Evolutionary conservation across 805 yeast genomes (phyloP).

Genomic region (Alloascoidea africana): DNA sequence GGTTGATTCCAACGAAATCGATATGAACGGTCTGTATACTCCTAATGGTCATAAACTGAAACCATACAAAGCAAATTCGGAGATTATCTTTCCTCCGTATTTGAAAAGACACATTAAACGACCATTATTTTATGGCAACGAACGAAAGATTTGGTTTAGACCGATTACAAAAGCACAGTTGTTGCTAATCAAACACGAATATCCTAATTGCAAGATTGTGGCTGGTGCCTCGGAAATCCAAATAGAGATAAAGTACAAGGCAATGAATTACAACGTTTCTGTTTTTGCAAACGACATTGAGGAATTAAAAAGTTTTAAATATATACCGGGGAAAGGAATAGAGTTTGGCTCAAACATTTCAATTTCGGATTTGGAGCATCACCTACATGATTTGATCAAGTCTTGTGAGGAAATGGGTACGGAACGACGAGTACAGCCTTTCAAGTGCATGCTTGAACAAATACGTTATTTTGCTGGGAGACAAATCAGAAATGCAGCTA

Average conservation of each 20-base stretch:
- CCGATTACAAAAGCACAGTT: constrained; percentile 25
- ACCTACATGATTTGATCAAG: constrained; percentile 12
- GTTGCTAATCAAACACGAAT: constrained; percentile 17
- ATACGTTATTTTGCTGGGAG: constrained; percentile 32
- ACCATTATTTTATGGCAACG: constrained; percentile 22
- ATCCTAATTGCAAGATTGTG: constrained; percentile 24
- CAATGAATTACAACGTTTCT: constrained; percentile 22
- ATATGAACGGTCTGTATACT: no score
- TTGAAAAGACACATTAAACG: constrained; percentile 13
- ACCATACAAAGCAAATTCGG: constrained; percentile 17
- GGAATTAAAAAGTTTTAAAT: constrained; percentile 20
- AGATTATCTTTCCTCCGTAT: constrained; percentile 27
- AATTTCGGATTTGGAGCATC: constrained; percentile 22
- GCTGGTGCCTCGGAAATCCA: constrained; percentile 34
- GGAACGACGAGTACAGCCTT: no score
- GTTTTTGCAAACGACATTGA: constrained; percentile 27
- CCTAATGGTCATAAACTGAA: constrained; percentile 11
- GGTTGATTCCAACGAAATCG: no score
- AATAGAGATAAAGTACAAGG: constrained; percentile 29
- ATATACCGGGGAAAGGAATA: constrained; percentile 25
- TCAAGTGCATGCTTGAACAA: constrained; percentile 22
- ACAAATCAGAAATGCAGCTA: constrained; percentile 33
- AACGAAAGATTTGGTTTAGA: constrained; percentile 26
- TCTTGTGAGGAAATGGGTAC: constrained; percentile 4
- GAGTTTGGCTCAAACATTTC: constrained; percentile 27